A percentile compares a stretch with the other conserved stretches of the same genome.
Conservation (phyloP, 331 rosid genomes). For the Quercus tomentella region DNA sequence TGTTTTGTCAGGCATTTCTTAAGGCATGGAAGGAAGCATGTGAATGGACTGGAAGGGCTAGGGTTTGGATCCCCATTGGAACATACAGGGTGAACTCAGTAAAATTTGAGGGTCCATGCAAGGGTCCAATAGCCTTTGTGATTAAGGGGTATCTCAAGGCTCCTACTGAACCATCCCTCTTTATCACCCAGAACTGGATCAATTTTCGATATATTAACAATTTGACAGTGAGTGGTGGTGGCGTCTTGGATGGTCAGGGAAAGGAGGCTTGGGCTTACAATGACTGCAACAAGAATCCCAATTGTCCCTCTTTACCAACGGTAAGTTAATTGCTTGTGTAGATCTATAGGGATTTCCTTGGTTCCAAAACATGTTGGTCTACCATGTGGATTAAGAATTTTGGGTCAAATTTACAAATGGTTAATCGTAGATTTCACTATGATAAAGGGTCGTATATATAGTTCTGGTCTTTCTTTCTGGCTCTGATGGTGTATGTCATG, state of each 20-base stretch:
- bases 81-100: constrained; percentile 20
- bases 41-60: constrained; percentile 29
- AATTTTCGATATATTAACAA: constrained; percentile 29
- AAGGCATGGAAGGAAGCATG: constrained; percentile 44
- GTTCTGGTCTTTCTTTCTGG: too few species aligned
- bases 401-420: too few species aligned
- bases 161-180: constrained; percentile 12
- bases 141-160: constrained; percentile 27
- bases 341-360: too few species aligned
- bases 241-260: constrained; percentile 40
- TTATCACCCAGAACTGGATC: constrained; percentile 14
- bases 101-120: constrained; percentile 34
- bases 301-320: constrained; percentile 27
- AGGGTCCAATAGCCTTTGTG: constrained; percentile 24
- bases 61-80: constrained; percentile 31
- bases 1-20: constrained; percentile 32
- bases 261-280: constrained; percentile 29
- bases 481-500: too few species aligned
- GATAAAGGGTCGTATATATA: too few species aligned
- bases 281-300: constrained; percentile 14
- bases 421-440: too few species aligned
- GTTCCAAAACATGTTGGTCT: too few species aligned
- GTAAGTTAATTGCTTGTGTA: too few species aligned
- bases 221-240: constrained; percentile 35
- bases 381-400: too few species aligned